phyloP scores from a whole-genome alignment of 164 flowering plant species.

The Chimonanthus praecox region DNA sequence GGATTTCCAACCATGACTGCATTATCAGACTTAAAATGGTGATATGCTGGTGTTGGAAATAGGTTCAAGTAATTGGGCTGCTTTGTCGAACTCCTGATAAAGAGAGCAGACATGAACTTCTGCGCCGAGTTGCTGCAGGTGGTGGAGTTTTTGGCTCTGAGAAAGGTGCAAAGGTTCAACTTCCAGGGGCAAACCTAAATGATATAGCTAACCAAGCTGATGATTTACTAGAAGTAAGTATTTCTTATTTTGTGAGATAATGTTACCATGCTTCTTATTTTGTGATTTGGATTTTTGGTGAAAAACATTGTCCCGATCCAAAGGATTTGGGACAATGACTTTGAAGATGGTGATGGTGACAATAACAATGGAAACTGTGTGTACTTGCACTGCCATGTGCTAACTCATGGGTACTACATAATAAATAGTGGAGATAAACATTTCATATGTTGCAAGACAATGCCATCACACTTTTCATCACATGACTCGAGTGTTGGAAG shows the following conservation, averaged over 20 bases:
- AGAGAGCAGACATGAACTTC: constrained; percentile 86
- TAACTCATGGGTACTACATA: no score
- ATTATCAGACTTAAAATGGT: neutral
- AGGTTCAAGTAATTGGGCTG: constrained; percentile 94
- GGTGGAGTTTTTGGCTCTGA: constrained; percentile 76
- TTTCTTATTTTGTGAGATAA: neutral
- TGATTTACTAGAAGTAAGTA: constrained; percentile 80
- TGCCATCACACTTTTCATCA: no score
- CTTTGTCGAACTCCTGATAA: constrained; percentile 87
- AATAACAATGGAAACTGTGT: no score
- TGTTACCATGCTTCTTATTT: neutral
- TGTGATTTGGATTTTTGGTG: constrained; percentile 1
- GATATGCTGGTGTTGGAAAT: neutral
- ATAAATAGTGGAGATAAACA: no score
- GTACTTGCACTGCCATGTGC: no score
- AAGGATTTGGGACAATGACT: no score
- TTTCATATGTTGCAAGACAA: no score
- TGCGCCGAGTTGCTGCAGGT: constrained; percentile 94
- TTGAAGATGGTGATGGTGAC: no score
- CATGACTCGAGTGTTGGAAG: no score
- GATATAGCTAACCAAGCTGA: constrained; percentile 98
- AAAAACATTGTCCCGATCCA: neutral
- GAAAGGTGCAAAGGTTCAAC: constrained; percentile 73
- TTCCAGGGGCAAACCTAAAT: constrained; percentile 95
- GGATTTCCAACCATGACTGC: neutral